These are phyloP conservation scores for Penicillium hordei DNA, from an alignment of 2,329 filamentous ascomycete genomes.

Conservation along the genomic window DNA sequence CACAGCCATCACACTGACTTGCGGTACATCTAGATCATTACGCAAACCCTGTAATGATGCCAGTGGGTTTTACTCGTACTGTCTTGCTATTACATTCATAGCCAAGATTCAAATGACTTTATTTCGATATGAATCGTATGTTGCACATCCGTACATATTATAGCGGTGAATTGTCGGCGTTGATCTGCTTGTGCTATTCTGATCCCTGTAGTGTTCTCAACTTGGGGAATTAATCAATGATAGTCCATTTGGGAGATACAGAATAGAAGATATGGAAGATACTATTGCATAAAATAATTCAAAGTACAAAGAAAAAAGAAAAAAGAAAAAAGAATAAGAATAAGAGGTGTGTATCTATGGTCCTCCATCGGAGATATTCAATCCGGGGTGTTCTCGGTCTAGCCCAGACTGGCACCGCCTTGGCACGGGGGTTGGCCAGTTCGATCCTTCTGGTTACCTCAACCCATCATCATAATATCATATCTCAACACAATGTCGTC, in stretches of 20 bases:
- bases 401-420: constrained; percentile 11
- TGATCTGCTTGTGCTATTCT: neutral
- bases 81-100: neutral
- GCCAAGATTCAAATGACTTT: neutral
- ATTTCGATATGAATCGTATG: neutral
- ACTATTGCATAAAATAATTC: neutral
- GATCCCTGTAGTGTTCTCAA: neutral
- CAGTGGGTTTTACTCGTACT: neutral
- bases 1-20: constrained; percentile 14
- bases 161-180: neutral
- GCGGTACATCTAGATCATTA: constrained; percentile 10
- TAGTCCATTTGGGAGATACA: too few species aligned
- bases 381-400: constrained; percentile 11
- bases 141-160: neutral
- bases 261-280: neutral
- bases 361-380: constrained; percentile 8
- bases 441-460: constrained; percentile 11
- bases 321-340: neutral
- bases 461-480: constrained; percentile 5
- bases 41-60: constrained; percentile 10
- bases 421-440: constrained; percentile 5
- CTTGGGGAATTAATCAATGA: neutral
- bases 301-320: neutral
- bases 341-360: neutral
- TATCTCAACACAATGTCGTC: constrained; percentile 55